Evolutionary conservation across 805 yeast species (phyloP).

Genomic region (Pichia phayaonensis): DNA sequence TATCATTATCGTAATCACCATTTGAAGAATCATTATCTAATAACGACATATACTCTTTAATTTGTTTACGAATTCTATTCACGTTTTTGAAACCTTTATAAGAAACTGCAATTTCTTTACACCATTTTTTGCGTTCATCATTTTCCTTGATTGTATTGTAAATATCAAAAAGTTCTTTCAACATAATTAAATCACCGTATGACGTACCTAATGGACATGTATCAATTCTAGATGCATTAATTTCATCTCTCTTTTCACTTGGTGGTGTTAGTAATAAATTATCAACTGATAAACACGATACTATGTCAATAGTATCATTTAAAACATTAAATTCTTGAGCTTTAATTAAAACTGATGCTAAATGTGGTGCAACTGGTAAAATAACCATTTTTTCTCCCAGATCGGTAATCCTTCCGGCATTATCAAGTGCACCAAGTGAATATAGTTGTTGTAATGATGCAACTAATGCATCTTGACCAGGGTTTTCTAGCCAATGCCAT

Average conservation of each 20-base stretch:
- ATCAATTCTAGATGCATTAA: conserved; percentile 65
- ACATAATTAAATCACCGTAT: conserved; percentile 76
- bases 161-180: conserved; percentile 68
- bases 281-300: conserved; percentile 88
- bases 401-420: conserved; percentile 65
- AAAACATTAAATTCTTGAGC: conserved; percentile 49
- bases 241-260: conserved; percentile 74
- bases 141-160: conserved; percentile 37
- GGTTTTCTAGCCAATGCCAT: conserved; percentile 93
- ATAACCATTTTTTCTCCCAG: conserved; percentile 84
- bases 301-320: conserved; percentile 73
- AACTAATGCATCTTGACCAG: conserved; percentile 68
- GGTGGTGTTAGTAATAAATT: conserved; percentile 75
- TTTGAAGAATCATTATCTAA: conserved; percentile 28
- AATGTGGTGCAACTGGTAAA: conserved; percentile 86
- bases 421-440: conserved; percentile 71
- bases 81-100: conserved; percentile 78
- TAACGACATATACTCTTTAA: conserved; percentile 56
- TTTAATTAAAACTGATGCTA: conserved; percentile 73
- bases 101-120: conserved; percentile 68
- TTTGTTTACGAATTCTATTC: conserved; percentile 63
- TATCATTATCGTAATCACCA: conserved; percentile 17
- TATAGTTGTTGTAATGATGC: conserved; percentile 74
- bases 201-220: conserved; percentile 62
- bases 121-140: conserved; percentile 70